Conservation (phyloP, 305 asterid genomes). For the Fraxinus platypoda region DNA sequence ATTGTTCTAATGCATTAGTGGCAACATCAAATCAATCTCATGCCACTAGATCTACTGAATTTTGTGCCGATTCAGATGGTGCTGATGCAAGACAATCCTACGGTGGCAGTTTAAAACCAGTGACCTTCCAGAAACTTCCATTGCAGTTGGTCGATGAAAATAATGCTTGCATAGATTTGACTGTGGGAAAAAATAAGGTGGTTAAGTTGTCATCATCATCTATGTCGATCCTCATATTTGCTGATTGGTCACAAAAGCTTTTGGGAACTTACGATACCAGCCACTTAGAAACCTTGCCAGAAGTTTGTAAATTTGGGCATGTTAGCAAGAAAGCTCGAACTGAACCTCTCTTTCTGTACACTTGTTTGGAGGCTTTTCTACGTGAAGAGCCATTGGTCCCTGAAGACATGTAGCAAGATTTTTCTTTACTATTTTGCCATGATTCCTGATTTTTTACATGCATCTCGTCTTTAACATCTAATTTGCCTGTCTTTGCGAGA, state of each 20-base stretch:
- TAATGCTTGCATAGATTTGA: slow-evolving; percentile 84
- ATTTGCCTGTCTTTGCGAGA: slow-evolving; percentile 23
- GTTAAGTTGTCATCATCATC: slow-evolving; percentile 85
- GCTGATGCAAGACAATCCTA: slow-evolving; percentile 47
- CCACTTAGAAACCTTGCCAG: slow-evolving; percentile 79
- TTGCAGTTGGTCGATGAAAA: slow-evolving; percentile 93
- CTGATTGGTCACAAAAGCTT: slow-evolving; percentile 98
- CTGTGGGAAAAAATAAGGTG: slow-evolving; percentile 82
- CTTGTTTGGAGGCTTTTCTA: slow-evolving; percentile 95
- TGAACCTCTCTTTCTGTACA: slow-evolving; percentile 92
- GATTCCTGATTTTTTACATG: neutral
- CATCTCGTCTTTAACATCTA: slow-evolving; percentile 7
- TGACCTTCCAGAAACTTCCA: slow-evolving; percentile 64
- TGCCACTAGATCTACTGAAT: slow-evolving; percentile 29
- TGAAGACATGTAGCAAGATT: slow-evolving; percentile 94
- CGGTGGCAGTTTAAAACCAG: slow-evolving; percentile 44
- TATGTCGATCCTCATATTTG: slow-evolving; percentile 82
- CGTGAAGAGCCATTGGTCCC: slow-evolving; percentile 99
- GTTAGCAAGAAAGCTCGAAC: slow-evolving; percentile 84
- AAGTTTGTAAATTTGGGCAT: slow-evolving; percentile 76
- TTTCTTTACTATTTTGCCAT: neutral
- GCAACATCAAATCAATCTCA: slow-evolving; percentile 40
- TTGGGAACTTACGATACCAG: slow-evolving; percentile 78
- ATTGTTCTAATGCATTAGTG: slow-evolving; percentile 37
- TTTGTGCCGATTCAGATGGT: slow-evolving; percentile 35